Conservation (phyloP, 2,329 filamentous ascomycete species). For the Microdochium bolleyi region DNA sequence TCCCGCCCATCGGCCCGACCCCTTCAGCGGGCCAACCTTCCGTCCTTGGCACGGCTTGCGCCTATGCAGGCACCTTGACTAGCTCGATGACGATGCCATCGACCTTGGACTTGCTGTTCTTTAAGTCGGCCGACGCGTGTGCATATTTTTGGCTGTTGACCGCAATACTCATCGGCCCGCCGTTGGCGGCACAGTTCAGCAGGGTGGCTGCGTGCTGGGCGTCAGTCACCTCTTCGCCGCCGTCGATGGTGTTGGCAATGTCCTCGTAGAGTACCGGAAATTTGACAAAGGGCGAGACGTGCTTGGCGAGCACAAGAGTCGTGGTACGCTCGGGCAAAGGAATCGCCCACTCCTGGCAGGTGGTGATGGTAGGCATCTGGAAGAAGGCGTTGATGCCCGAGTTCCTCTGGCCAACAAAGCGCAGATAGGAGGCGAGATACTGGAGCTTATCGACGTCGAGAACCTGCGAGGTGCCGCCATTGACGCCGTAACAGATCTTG, state of each 20-base stretch:
- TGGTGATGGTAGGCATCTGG: background rate
- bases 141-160: slow-evolving; percentile 7
- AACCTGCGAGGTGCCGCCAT: slow-evolving; percentile 9
- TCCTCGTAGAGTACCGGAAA: background rate
- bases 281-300: background rate
- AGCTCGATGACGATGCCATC: slow-evolving; percentile 7
- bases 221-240: slow-evolving; percentile 1
- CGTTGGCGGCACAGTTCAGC: slow-evolving; percentile 18
- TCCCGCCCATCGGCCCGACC: too few species aligned
- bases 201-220: slow-evolving; percentile 4
- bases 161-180: slow-evolving; percentile 11
- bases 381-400: background rate
- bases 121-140: slow-evolving; percentile 2
- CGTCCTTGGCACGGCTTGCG: too few species aligned
- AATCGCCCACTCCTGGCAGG: background rate
- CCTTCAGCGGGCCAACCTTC: too few species aligned
- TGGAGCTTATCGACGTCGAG: slow-evolving; percentile 9
- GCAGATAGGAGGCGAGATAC: slow-evolving; percentile 9
- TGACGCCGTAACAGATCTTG: slow-evolving; percentile 10
- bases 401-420: slow-evolving; percentile 3
- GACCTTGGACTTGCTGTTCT: background rate
- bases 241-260: background rate
- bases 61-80: background rate
- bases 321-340: background rate
- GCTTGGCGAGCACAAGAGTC: background rate